Conservation (phyloP, 495 filamentous ascomycete species). For the Parathielavia hyrcaniae region DNA sequence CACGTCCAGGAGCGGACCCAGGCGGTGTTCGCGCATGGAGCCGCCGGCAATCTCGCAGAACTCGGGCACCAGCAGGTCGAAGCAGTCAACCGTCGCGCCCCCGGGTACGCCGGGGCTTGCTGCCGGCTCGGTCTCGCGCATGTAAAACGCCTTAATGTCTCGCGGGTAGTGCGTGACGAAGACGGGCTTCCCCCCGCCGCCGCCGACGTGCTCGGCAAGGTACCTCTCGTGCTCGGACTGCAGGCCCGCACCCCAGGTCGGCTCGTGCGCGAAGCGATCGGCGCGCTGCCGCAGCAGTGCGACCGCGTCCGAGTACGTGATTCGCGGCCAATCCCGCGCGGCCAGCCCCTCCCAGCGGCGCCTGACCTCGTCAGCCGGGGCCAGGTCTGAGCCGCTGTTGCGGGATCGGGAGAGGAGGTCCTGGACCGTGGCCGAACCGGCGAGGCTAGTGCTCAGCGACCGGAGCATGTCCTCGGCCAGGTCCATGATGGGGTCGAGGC, state of each 20-base stretch:
- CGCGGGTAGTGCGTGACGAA: slow-evolving; percentile 92
- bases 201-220: slow-evolving; percentile 65
- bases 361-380: slow-evolving; percentile 44
- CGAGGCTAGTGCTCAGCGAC: slow-evolving; percentile 51
- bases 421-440: slow-evolving; percentile 49
- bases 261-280: slow-evolving; percentile 57
- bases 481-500: slow-evolving; percentile 63
- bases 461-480: slow-evolving; percentile 72
- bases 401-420: slow-evolving; percentile 46
- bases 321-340: slow-evolving; percentile 62
- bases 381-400: slow-evolving; percentile 32
- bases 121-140: slow-evolving; percentile 56
- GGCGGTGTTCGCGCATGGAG: slow-evolving; percentile 85
- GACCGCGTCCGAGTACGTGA: slow-evolving; percentile 80
- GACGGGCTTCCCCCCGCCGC: slow-evolving; percentile 54
- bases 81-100: slow-evolving; percentile 81
- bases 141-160: slow-evolving; percentile 91
- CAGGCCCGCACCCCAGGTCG: slow-evolving; percentile 66
- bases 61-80: slow-evolving; percentile 88
- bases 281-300: slow-evolving; percentile 57
- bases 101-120: slow-evolving; percentile 19
- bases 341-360: slow-evolving; percentile 66
- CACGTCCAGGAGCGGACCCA: slow-evolving; percentile 59
- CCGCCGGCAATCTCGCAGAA: slow-evolving; percentile 87
- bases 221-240: slow-evolving; percentile 91